Conservation (phyloP, 306 rosid genomes). For the Senna tora region DNA sequence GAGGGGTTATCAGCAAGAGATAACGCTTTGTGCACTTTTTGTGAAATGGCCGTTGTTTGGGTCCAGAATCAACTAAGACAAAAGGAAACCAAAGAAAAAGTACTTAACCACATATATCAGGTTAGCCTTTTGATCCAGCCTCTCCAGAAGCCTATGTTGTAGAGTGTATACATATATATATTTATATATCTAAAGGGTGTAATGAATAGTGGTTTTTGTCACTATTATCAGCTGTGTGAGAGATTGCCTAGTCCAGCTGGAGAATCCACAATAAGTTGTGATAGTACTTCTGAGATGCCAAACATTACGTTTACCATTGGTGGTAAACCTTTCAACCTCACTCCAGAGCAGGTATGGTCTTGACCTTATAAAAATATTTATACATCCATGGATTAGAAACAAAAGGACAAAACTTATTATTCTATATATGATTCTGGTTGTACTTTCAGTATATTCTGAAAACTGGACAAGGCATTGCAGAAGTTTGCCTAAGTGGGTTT, state of each 20-base stretch:
- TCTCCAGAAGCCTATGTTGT: slow-evolving; percentile 16
- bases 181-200: neutral
- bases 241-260: slow-evolving; percentile 84
- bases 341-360: slow-evolving; percentile 74
- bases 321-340: slow-evolving; percentile 58
- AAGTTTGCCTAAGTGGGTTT: slow-evolving; percentile 81
- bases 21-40: slow-evolving; percentile 59
- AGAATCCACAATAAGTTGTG: slow-evolving; percentile 66
- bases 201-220: slow-evolving; percentile 26
- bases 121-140: slow-evolving; percentile 43
- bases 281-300: slow-evolving; percentile 64
- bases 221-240: slow-evolving; percentile 63
- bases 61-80: slow-evolving; percentile 71
- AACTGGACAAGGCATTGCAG: slow-evolving; percentile 69
- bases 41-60: slow-evolving; percentile 85
- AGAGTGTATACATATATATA: neutral
- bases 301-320: slow-evolving; percentile 74
- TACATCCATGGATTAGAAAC: neutral
- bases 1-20: slow-evolving; percentile 44
- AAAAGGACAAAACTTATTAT: neutral
- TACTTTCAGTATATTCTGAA: slow-evolving; percentile 71
- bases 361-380: slow-evolving; percentile 1
- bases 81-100: slow-evolving; percentile 60
- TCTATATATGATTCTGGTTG: slow-evolving; percentile 20
- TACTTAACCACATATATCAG: slow-evolving; percentile 63